Conservation (phyloP, 192 early-diverging fungal species). For the Tieghemiomyces parasiticus region DNA sequence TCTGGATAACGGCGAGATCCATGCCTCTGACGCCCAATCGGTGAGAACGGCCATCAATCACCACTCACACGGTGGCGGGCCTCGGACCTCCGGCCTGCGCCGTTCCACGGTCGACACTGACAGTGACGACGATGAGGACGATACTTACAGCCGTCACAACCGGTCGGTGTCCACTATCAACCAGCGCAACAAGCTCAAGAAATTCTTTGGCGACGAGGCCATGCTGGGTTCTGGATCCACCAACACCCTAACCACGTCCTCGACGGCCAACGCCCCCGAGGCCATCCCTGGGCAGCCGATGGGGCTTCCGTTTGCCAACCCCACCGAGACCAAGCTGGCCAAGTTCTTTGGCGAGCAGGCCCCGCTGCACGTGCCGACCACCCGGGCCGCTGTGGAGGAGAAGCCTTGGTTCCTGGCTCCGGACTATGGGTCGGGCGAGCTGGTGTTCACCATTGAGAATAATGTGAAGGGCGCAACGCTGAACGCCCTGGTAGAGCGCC, state of each 20-base stretch:
- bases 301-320: neutral
- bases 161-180: constrained; percentile 7
- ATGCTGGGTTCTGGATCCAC: constrained; percentile 16
- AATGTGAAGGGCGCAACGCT: constrained; percentile 85
- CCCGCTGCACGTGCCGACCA: neutral
- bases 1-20: neutral
- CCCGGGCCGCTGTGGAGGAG: constrained; percentile 15
- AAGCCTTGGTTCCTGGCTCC: constrained; percentile 69
- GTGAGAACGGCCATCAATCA: too few species aligned
- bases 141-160: neutral
- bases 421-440: constrained; percentile 56
- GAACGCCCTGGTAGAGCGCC: constrained; percentile 65
- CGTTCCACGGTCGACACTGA: neutral
- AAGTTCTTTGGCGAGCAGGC: constrained; percentile 32
- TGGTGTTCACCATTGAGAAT: constrained; percentile 74
- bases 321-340: constrained; percentile 16
- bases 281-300: neutral
- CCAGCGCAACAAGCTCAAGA: constrained; percentile 25
- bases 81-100: neutral
- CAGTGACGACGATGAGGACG: neutral
- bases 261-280: neutral
- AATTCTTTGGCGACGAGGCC: constrained; percentile 44
- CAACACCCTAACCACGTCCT: neutral
- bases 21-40: neutral
- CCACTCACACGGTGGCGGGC: too few species aligned